Base-by-base conservation (phyloP, 352 stramenopile species). In the Globisporangium cederbergense region DNA sequence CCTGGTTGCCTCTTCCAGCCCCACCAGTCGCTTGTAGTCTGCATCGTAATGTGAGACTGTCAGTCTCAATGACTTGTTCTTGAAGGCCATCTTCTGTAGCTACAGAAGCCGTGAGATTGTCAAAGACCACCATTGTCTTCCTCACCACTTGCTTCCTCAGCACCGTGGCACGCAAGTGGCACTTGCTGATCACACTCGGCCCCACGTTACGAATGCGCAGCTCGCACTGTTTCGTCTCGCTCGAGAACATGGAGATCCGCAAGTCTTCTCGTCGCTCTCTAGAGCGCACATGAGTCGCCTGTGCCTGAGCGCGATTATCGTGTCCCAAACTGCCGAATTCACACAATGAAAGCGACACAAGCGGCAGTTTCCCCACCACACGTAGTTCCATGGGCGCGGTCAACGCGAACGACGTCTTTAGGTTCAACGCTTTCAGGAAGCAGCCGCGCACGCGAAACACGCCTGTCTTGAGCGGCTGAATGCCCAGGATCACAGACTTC, bases 171-270 rank as follows among this genome's bases (percentile, higher is more conserved):
- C 71, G 71, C 14, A 88, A 38, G 30, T 72, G 68, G 62, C 71
- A 88, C 43, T 63, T 74, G 36, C 42, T 77, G 34, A 91, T 88
- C 20, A 56, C 50, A 5, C 62, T 66, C 30, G 77, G 78, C 4
- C 81, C 78, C 18, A 63, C 72, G 62, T 85, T 89, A 47, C 73
- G 77, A 6, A 91, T 64, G 45, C 79, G 67, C 40, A 93, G 52
- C 58, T 79, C 68, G 52, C 69, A 90, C 22, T 66, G 74, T 47
- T 87, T 91, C 14, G 66, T 86, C 63, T 93, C 84, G 36, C 74
- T 87, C 28, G 71, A 64, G 67, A 89, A 90, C 80, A 93, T 89
- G 20, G 75, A 77, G 14, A 91, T 73, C 9, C 71, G 75, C 38
- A 74, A 47, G 18, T 75, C 71, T n/a, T 58, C 50, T 43, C 34